phyloP scores from a whole-genome alignment of 2,329 filamentous ascomycete genomes.

The Fusarium humuli region DNA sequence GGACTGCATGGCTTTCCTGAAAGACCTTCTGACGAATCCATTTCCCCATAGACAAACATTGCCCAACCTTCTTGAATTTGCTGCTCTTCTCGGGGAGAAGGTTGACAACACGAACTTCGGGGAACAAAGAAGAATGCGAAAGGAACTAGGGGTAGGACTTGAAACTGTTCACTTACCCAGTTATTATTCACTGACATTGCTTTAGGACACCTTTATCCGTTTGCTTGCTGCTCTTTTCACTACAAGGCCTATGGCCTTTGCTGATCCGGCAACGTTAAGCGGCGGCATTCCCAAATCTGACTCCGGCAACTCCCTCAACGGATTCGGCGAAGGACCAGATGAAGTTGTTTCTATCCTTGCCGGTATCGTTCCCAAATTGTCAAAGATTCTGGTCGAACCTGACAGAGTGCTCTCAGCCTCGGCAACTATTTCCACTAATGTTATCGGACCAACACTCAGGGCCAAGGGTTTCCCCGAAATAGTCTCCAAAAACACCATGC shows the following conservation, averaged over 20 bases:
- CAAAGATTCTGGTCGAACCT: slow-evolving; percentile 84
- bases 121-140: slow-evolving; percentile 90
- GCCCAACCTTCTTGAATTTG: slow-evolving; percentile 87
- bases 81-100: slow-evolving; percentile 90
- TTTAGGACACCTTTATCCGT: slow-evolving; percentile 85
- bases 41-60: slow-evolving; percentile 94
- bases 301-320: slow-evolving; percentile 51
- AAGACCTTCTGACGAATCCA: slow-evolving; percentile 90
- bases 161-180: neutral
- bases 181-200: slow-evolving; percentile 45
- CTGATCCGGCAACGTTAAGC: slow-evolving; percentile 61
- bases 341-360: slow-evolving; percentile 85
- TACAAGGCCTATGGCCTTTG: slow-evolving; percentile 80
- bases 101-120: slow-evolving; percentile 98
- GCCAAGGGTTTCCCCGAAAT: slow-evolving; percentile 90
- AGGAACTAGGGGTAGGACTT: slow-evolving; percentile 78
- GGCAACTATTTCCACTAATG: slow-evolving; percentile 82
- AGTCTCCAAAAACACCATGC: slow-evolving; percentile 76
- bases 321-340: slow-evolving; percentile 66
- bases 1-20: slow-evolving; percentile 91
- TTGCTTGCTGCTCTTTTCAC: slow-evolving; percentile 95
- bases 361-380: slow-evolving; percentile 81
- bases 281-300: slow-evolving; percentile 52
- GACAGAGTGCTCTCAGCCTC: slow-evolving; percentile 86
- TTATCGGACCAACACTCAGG: slow-evolving; percentile 84